Evolutionary conservation across 495 filamentous ascomycete genomes (phyloP).

Genomic region (Hypoxylon rickii): DNA sequence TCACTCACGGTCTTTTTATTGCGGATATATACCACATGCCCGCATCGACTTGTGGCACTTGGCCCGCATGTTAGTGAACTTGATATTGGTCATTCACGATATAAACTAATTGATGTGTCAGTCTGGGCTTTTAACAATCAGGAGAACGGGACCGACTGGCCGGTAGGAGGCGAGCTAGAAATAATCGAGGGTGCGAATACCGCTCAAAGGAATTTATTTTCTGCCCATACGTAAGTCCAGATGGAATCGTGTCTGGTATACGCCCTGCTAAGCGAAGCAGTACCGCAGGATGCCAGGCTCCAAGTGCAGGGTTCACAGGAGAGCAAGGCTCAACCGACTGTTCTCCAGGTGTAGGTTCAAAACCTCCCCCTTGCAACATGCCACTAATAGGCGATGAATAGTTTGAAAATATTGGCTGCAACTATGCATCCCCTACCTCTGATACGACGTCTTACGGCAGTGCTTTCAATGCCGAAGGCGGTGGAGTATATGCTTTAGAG

Average conservation of each 20-base stretch:
- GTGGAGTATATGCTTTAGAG: constrained; percentile 69
- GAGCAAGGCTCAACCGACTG: constrained; percentile 23
- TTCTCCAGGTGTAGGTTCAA: constrained; percentile 28
- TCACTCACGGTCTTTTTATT: constrained; percentile 66
- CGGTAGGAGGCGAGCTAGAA: constrained; percentile 75
- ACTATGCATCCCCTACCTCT: constrained; percentile 28
- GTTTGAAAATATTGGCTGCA: constrained; percentile 33
- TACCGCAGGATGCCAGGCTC: constrained; percentile 53
- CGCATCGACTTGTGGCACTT: constrained; percentile 65
- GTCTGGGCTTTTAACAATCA: constrained; percentile 46
- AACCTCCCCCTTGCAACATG: not conserved
- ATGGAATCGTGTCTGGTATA: constrained; percentile 39
- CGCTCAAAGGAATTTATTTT: constrained; percentile 63
- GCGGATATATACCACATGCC: constrained; percentile 75
- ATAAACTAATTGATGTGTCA: constrained; percentile 15
- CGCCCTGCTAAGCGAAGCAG: constrained; percentile 47
- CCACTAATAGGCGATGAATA: constrained; percentile 5
- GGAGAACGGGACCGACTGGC: constrained; percentile 55
- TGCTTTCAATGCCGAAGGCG: constrained; percentile 66
- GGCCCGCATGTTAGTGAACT: constrained; percentile 62
- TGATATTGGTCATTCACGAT: not conserved
- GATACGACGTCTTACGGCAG: constrained; percentile 57
- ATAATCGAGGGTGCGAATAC: constrained; percentile 80
- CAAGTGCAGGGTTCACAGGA: constrained; percentile 38
- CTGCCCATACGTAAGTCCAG: constrained; percentile 64